Conservation (phyloP, 2,329 filamentous ascomycete genomes). For the Coniochaeta ligniaria region DNA sequence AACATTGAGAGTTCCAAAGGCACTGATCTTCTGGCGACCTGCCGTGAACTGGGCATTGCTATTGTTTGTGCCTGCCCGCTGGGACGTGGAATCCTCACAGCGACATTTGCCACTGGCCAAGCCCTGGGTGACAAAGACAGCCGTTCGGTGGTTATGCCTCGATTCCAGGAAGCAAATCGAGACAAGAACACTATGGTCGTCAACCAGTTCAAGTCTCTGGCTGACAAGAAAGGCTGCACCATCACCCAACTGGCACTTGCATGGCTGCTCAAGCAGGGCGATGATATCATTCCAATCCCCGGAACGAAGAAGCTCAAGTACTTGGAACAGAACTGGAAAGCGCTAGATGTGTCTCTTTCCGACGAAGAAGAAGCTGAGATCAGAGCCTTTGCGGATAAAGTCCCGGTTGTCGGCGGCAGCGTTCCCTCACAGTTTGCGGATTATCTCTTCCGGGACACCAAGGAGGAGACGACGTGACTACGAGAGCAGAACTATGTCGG, state of each 20-base stretch:
- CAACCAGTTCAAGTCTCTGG: slow-evolving; percentile 16
- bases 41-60: slow-evolving; percentile 37
- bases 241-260: slow-evolving; percentile 46
- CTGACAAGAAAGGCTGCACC: slow-evolving; percentile 29
- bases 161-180: slow-evolving; percentile 39
- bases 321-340: slow-evolving; percentile 15
- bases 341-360: slow-evolving; percentile 16
- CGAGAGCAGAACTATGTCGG: too few relatives aligned
- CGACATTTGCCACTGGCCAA: slow-evolving; percentile 29
- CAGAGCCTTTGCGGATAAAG: slow-evolving; percentile 15
- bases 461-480: slow-evolving; percentile 1
- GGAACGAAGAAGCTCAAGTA: slow-evolving; percentile 26
- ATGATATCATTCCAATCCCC: slow-evolving; percentile 41
- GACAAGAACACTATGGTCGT: slow-evolving; percentile 34
- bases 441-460: slow-evolving; percentile 1
- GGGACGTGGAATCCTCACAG: slow-evolving; percentile 31
- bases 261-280: slow-evolving; percentile 40
- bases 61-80: slow-evolving; percentile 34
- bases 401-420: slow-evolving; percentile 5
- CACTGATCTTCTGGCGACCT: slow-evolving; percentile 31
- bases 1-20: slow-evolving; percentile 35
- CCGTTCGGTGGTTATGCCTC: slow-evolving; percentile 22
- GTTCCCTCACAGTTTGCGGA: not conserved
- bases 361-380: slow-evolving; percentile 20
- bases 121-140: slow-evolving; percentile 19